Base-by-base conservation (phyloP, 2,329 filamentous ascomycete genomes). In the Monosporascus sp. region DNA sequence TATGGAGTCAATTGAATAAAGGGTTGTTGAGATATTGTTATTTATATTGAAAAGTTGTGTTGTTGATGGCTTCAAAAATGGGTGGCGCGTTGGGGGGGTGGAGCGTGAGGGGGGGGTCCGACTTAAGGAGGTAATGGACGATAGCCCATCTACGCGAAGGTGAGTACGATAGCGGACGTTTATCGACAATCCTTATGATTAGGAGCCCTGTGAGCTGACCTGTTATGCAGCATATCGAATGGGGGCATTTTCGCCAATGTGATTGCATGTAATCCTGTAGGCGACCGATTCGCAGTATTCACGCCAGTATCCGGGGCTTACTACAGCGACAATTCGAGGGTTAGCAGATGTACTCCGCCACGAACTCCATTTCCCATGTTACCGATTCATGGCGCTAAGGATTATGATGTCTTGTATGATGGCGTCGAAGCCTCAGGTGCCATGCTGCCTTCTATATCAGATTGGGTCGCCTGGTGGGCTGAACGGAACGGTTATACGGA, bases 211-310 rank as follows among this genome's bases (percentile, higher is more conserved):
- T 9, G 36, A 31, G 11, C 38, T 27, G 39, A 35, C n/a, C 22
- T 18, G 49, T 17, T 45, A 35, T 18, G 41, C 18, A 65, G 65
- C 17, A 63, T 74, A 56, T 78, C 76, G 3, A 78, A 74, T 54
- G 76, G 77, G 20, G 75, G 72, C 31, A 76, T 75, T 3, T 78
- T 79, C 59, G 69, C 78, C 36, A 71, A 73, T 31, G 72, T 70
- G 0, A 65, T 78, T 38, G 75, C 76, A 1, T 79, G 76, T 60
- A 72, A 69, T 54, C 55, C 66, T 6, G 67, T 75, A 2, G 73
- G 73, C 22, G 64, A 56, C 3, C 62, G 73, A 24, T 78, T 78
- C 62, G 71, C 71, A 0, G 76, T 73, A 7, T 74, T 77, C 49
- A 75, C 75, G 4, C 65, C 75, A 1, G 72, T 69, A 5, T 75